phyloP scores from a whole-genome alignment of 2,329 filamentous ascomycete genomes.

The Aureobasidium melanogenum region DNA sequence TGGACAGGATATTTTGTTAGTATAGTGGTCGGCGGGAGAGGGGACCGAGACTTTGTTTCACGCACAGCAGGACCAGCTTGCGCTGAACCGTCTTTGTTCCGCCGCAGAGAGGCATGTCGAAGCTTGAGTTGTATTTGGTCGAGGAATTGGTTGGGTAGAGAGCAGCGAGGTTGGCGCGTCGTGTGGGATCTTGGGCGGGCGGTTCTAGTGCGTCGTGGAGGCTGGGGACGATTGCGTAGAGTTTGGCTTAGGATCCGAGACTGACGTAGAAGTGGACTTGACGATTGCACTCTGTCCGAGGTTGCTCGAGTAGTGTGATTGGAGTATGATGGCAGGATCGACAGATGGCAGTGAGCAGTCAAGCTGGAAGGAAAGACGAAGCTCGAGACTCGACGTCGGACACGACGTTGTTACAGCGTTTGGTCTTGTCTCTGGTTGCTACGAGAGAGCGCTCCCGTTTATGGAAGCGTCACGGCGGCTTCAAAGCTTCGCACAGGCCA shows the following conservation, averaged over 20 bases:
- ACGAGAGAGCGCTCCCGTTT: not conserved
- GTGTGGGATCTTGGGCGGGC: not conserved
- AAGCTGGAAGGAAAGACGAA: not conserved
- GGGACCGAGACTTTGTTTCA: slow-evolving; percentile 23
- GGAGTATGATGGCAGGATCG: not conserved
- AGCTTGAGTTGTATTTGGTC: not conserved
- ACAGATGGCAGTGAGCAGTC: not conserved
- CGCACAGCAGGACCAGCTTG: slow-evolving; percentile 89
- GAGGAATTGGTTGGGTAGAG: not conserved
- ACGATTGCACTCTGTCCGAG: not conserved
- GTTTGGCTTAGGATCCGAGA: not conserved
- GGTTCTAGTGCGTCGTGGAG: not conserved
- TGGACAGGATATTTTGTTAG: slow-evolving; percentile 33
- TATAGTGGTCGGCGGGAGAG: slow-evolving; percentile 2
- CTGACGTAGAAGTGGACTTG: not conserved
- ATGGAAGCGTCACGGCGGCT: not conserved
- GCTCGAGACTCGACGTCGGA: not conserved
- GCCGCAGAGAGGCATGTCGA: slow-evolving; percentile 39
- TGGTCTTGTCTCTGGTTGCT: not conserved
- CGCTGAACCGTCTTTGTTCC: slow-evolving; percentile 71
- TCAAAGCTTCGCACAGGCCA: not conserved
- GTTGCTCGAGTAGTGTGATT: not conserved
- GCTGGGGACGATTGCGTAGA: slow-evolving; percentile 4
- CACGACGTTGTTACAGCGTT: not conserved
- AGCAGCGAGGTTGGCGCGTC: not conserved